Evolutionary conservation across 768 basidiomycete species (phyloP), one percentile per base, ranked within the genome.

Genomic region (Pleurotus djamor): DNA sequence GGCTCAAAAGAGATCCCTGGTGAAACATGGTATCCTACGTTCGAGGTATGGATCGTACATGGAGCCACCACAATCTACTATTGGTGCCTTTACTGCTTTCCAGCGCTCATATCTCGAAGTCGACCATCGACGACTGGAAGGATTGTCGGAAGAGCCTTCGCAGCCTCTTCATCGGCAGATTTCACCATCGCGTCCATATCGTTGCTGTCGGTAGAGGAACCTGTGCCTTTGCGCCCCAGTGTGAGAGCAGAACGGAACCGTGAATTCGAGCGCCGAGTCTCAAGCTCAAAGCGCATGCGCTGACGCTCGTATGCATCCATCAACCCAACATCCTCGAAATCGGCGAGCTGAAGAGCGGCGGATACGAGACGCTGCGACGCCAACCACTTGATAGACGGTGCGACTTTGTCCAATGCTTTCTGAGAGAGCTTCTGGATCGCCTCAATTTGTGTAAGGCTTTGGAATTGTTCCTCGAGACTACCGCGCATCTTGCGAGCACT

Each of bases 241-340:
- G 45, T 17, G 7, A 47, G 10, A 14, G 45, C 13, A 7, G 38
- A 41, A 16, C 45, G 10, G n/a, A 17, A 7, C 12, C 45, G 13
- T 7, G 45, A 12, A 12, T 16, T 17, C 10, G 45, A 7, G 17
- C 45, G 45, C 14, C 17, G 45, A 7, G 16, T 4, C 9, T 52
- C 14, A 14, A 34, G 55, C 59, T 59, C 32, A 67, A 61, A 58
- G 62, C 58, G 57, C 58, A 56, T 34, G 21, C 68, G 73, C 59
- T 67, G 72, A 75, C 72, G 76, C 60, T 66, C 69, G 59, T 70
- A 70, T n/a, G 60, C 17, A 45, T 60, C 60, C 60, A 60, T 28
- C 10, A 54, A 48, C 51, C 61, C 58, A 21, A 59, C 57, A 49
- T 61, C 61, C 51, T 61, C 58, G 51, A 52, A 57, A 37, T 61